Base-by-base conservation (phyloP, 2,329 filamentous ascomycete species). In the Sclerotinia borealis region DNA sequence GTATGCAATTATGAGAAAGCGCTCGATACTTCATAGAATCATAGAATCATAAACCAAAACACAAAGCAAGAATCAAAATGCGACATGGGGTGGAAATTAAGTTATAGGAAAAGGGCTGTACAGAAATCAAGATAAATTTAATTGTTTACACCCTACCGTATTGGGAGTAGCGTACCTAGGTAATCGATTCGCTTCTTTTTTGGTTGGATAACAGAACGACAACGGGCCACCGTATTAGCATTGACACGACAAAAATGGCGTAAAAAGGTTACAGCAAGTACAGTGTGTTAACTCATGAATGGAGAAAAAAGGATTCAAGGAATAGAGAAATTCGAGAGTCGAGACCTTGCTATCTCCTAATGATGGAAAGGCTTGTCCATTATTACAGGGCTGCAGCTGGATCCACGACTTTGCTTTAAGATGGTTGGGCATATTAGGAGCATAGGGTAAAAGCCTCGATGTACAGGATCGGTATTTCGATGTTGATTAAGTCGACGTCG, bases 161-260 rank as follows among this genome's bases (percentile, higher is more conserved):
- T 34, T 29, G 0, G 36, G 34, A 15, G 7, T 61, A 61, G 59
- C 47, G 48, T 41, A 22, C n/a, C n/a, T n/a, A n/a, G n/a, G n/a
- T n/a, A n/a, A n/a, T n/a, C n/a, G n/a, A n/a, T 37, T 58, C 9
- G 31, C 29, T 34, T 45, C 13, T 25, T 25, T 11, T 17, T 39
- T 61, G 50, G 45, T 45, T 50, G 63, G 62, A 36, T 50, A n/a
- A 43, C n/a, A 51, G 34, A 54, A 50, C 50, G 58, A 63, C 62
- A 63, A 59, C 45, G 36, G 9, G 37, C 9, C 17, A 17, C 9
- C 17, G 17, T 39, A 39, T 39, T 39, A 9, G 17, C 17, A 59
- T 36, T n/a, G 22, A 27, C n/a, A 59, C 39, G 55, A 59, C 41
- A 19, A 17, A 36, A 59, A 47, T 19, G 36, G 31, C 29, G 6